A percentile compares a stretch with the other conserved stretches of the same genome.
Conservation (phyloP, 257 asterid genomes). For the Solanum corneliomulleri region DNA sequence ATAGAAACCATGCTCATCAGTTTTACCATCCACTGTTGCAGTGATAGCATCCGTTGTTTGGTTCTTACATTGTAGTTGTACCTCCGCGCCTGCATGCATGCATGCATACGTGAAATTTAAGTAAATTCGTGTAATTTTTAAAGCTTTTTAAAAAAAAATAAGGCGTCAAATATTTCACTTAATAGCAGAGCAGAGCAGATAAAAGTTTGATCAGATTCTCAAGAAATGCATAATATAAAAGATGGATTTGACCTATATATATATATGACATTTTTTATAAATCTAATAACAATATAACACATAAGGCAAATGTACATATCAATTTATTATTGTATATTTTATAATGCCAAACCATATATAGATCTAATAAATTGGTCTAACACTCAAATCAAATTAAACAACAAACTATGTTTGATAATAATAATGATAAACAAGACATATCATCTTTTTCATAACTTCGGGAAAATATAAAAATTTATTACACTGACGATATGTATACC, state of each 20-base stretch:
- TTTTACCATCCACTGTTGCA: conserved; percentile 24
- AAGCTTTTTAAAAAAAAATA: too few relatives aligned
- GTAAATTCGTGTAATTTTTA: background rate
- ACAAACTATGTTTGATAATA: background rate
- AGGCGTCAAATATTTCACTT: background rate
- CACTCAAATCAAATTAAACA: background rate
- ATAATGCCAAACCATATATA: background rate
- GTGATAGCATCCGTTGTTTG: conserved; percentile 17
- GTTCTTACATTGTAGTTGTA: conserved; percentile 32
- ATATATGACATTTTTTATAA: background rate
- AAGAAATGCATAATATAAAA: background rate
- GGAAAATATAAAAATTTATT: background rate
- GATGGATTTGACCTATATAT: background rate
- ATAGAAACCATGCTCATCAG: conserved; percentile 23
- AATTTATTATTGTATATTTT: background rate
- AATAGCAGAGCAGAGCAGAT: too few relatives aligned
- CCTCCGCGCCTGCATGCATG: conserved; percentile 33
- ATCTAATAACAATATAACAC: background rate
- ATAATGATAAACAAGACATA: background rate
- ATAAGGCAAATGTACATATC: background rate
- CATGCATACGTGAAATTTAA: background rate
- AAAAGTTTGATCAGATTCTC: background rate
- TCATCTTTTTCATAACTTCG: background rate
- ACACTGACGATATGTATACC: conserved; percentile 16
- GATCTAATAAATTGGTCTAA: background rate